Conservation (phyloP, 768 basidiomycete genomes). For the Tricholoma hemisulphureum region DNA sequence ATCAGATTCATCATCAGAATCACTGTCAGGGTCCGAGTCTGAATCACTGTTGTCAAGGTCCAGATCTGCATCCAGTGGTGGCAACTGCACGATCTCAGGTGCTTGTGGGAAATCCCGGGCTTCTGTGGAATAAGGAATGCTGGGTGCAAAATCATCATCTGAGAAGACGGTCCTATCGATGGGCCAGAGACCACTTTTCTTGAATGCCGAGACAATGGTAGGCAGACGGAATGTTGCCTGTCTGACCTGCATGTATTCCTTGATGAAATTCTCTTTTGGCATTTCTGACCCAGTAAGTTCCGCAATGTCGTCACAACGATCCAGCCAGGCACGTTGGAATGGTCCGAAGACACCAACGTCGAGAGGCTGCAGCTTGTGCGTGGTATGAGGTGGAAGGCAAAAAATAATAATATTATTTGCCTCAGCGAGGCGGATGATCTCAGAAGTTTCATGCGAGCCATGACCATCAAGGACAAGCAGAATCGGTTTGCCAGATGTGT, state of each 20-base stretch:
- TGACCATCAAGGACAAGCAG: slow-evolving; percentile 45
- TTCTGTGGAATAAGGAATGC: neutral
- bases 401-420: slow-evolving; percentile 33
- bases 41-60: too few species aligned
- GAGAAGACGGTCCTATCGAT: too few species aligned
- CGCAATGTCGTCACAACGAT: too few species aligned
- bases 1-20: neutral
- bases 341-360: slow-evolving; percentile 44
- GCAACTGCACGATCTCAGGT: neutral
- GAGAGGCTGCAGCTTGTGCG: slow-evolving; percentile 43
- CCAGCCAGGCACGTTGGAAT: slow-evolving; percentile 30
- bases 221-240: too few species aligned
- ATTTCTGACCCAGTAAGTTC: too few species aligned
- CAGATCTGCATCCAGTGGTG: neutral
- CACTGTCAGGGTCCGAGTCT: too few species aligned
- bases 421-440: too few species aligned
- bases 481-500: too few species aligned
- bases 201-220: too few species aligned
- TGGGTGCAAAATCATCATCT: slow-evolving; percentile 2
- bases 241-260: too few species aligned
- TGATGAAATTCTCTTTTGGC: too few species aligned
- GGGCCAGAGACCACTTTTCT: too few species aligned
- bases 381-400: slow-evolving; percentile 40
- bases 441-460: slow-evolving; percentile 35
- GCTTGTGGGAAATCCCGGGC: neutral